Percentiles rank a stretch among this genome's conserved stretches.
These are phyloP conservation scores for Daphne laureola DNA, from an alignment of 441 rosid genomes.

Conservation along the genomic window DNA sequence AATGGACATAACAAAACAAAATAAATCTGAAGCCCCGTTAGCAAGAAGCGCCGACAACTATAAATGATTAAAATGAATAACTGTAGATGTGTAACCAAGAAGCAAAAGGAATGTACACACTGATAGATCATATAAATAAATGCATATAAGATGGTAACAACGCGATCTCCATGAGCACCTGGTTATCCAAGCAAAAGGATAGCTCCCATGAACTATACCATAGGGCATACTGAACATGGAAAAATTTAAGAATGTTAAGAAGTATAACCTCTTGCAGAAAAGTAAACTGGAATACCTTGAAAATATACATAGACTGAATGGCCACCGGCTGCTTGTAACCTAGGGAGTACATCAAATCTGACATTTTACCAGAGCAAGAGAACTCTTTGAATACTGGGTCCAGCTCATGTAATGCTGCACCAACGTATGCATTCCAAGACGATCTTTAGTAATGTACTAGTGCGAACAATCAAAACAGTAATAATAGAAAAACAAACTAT, in stretches of 20 bases:
- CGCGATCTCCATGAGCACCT: too few relatives aligned
- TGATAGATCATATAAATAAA: too few relatives aligned
- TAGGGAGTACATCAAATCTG: constrained; percentile 53
- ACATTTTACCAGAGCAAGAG: constrained; percentile 57
- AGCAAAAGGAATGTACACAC: too few relatives aligned
- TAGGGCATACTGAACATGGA: background rate
- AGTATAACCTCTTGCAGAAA: background rate
- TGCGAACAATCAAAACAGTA: background rate
- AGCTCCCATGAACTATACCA: background rate
- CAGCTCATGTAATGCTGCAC: constrained; percentile 80
- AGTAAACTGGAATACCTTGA: constrained; percentile 47
- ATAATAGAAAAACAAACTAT: constrained; percentile 1
- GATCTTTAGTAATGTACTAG: background rate
- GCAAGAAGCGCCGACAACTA: too few relatives aligned
- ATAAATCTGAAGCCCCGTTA: too few relatives aligned
- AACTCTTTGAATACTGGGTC: constrained; percentile 73
- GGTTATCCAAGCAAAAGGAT: background rate
- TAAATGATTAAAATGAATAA: too few relatives aligned
- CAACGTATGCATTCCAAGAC: constrained; percentile 11
- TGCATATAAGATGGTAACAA: too few relatives aligned
- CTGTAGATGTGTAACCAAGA: too few relatives aligned
- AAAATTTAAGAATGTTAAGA: background rate
- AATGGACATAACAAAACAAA: too few relatives aligned
- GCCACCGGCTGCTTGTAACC: constrained; percentile 69
- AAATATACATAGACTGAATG: constrained; percentile 92